Evolutionary conservation across 2,329 filamentous ascomycete genomes (phyloP).

Genomic region (Fusarium illudens): DNA sequence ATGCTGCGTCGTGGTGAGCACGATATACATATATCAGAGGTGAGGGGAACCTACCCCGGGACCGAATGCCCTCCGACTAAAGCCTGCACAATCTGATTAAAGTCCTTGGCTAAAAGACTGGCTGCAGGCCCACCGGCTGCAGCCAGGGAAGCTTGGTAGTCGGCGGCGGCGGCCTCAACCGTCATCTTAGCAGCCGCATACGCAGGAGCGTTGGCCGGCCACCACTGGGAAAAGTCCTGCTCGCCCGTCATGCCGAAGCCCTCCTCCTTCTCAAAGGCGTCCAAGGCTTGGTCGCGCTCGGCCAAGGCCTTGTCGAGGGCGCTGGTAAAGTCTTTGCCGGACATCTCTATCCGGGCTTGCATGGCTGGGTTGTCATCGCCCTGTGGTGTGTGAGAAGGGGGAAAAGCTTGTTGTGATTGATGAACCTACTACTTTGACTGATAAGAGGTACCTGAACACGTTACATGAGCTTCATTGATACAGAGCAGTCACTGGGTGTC

Average conservation of each 20-base stretch:
- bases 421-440: constrained; percentile 25
- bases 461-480: background rate
- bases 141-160: constrained; percentile 14
- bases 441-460: constrained; percentile 15
- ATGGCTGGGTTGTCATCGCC: constrained; percentile 4
- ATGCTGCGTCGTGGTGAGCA: constrained; percentile 15
- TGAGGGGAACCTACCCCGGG: constrained; percentile 7
- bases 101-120: constrained; percentile 3
- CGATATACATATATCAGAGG: background rate
- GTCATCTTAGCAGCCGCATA: constrained; percentile 19
- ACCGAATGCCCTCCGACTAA: constrained; percentile 19
- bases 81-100: constrained; percentile 16
- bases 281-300: constrained; percentile 21
- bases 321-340: constrained; percentile 2
- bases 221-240: constrained; percentile 29
- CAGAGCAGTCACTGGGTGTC: rapidly evolving
- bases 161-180: constrained; percentile 14
- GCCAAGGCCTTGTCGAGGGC: constrained; percentile 16
- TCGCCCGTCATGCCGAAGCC: constrained; percentile 12
- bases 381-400: constrained; percentile 4
- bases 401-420: rapidly evolving
- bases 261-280: constrained; percentile 24
- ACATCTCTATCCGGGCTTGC: background rate
- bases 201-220: constrained; percentile 19
- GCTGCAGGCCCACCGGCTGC: constrained; percentile 17